Conservation (phyloP, 768 basidiomycete genomes). For the Favolaschia claudopus region DNA sequence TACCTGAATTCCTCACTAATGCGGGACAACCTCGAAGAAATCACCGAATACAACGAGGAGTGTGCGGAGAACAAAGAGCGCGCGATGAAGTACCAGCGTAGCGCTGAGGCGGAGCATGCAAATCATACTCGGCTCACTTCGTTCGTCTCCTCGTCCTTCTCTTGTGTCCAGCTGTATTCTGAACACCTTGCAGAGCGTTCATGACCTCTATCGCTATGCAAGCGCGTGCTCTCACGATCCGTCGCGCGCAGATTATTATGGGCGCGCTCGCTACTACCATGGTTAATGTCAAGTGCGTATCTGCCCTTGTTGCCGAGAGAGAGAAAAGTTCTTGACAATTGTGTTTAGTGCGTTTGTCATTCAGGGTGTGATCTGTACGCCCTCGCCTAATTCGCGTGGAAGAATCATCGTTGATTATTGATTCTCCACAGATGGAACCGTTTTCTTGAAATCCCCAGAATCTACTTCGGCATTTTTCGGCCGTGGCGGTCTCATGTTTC, state of each 20-base stretch:
- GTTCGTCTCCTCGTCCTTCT: no score
- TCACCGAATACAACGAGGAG: slow-evolving; percentile 50
- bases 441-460: slow-evolving; percentile 65
- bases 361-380: slow-evolving; percentile 45
- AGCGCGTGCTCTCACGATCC: slow-evolving; percentile 51
- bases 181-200: no score
- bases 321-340: background rate
- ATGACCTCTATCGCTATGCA: slow-evolving; percentile 55
- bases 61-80: slow-evolving; percentile 53
- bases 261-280: slow-evolving; percentile 48
- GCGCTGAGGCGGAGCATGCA: slow-evolving; percentile 60
- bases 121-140: slow-evolving; percentile 39
- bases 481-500: slow-evolving; percentile 82
- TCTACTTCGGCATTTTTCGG: slow-evolving; percentile 72
- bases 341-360: slow-evolving; percentile 57
- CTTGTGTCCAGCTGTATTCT: no score
- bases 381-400: background rate
- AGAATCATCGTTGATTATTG: slow-evolving; percentile 24
- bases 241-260: slow-evolving; percentile 52
- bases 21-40: slow-evolving; percentile 51
- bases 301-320: no score
- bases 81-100: slow-evolving; percentile 51
- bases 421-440: slow-evolving; percentile 70
- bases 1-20: slow-evolving; percentile 52
- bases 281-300: slow-evolving; percentile 40